Evolutionary conservation across 2,329 filamentous ascomycete species (phyloP).

Genomic region (Neofusicoccum umdonicola): DNA sequence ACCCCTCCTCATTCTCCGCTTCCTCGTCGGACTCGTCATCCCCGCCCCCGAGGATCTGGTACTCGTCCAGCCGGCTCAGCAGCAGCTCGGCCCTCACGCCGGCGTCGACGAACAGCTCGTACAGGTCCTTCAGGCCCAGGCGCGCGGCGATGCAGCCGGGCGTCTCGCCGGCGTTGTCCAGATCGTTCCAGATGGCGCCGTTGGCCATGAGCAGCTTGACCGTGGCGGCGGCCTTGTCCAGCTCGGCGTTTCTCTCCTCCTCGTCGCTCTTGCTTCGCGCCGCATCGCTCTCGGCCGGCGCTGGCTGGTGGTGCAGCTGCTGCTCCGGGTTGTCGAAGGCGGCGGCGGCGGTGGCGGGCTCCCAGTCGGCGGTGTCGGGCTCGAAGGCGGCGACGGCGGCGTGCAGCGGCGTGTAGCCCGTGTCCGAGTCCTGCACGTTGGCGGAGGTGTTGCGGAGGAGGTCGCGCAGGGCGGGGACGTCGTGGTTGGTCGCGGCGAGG

Average conservation of each 20-base stretch:
- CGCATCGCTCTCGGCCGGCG: too few species aligned
- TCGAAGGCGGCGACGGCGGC: slow-evolving; percentile 72
- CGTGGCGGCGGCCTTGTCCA: slow-evolving; percentile 62
- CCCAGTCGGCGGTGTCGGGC: slow-evolving; percentile 31
- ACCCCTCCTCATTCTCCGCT: slow-evolving; percentile 36
- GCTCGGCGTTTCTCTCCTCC: slow-evolving; percentile 28
- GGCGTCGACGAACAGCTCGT: slow-evolving; percentile 81
- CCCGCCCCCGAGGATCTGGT: slow-evolving; percentile 66
- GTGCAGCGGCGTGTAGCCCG: slow-evolving; percentile 84
- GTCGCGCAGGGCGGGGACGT: slow-evolving; percentile 65
- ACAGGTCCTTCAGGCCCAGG: slow-evolving; percentile 68
- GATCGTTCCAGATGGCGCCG: slow-evolving; percentile 96
- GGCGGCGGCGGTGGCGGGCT: not conserved
- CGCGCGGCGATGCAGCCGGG: slow-evolving; percentile 79
- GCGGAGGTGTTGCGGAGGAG: slow-evolving; percentile 65
- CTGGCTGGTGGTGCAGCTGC: too few species aligned
- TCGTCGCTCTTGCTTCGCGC: slow-evolving; percentile 15
- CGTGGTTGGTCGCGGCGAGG: slow-evolving; percentile 64
- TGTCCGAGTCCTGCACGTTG: slow-evolving; percentile 78
- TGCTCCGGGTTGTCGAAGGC: too few species aligned
- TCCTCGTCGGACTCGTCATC: slow-evolving; percentile 52
- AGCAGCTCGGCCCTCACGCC: slow-evolving; percentile 88
- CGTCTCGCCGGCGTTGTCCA: slow-evolving; percentile 83
- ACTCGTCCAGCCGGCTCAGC: slow-evolving; percentile 77
- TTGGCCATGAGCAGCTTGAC: slow-evolving; percentile 76